These are phyloP conservation scores for Epichloe aotearoae DNA, from an alignment of 2,329 filamentous ascomycete species.

Conservation along the genomic window DNA sequence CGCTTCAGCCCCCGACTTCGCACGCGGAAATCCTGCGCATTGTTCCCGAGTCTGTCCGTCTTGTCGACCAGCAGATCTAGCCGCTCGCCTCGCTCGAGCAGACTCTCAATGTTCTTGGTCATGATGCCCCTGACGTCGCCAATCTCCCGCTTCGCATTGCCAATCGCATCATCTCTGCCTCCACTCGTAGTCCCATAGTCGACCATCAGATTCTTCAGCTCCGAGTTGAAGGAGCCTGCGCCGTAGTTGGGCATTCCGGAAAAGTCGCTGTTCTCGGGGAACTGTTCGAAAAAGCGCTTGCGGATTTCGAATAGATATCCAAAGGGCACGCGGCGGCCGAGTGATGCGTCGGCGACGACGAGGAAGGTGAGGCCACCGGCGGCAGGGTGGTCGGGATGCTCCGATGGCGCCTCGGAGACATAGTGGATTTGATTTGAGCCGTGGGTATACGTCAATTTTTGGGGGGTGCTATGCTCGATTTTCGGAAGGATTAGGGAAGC, in stretches of 20 bases:
- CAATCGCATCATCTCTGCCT: constrained; percentile 67
- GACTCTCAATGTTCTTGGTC: constrained; percentile 86
- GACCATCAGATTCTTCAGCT: constrained; percentile 65
- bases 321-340: constrained; percentile 82
- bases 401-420: constrained; percentile 69
- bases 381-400: constrained; percentile 42
- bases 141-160: constrained; percentile 76
- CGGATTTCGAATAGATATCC: constrained; percentile 86
- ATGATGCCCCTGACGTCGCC: constrained; percentile 87
- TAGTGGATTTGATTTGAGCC: constrained; percentile 91
- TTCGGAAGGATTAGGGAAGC: constrained; percentile 92
- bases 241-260: constrained; percentile 75
- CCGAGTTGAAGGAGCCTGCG: constrained; percentile 71
- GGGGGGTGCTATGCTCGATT: constrained; percentile 69
- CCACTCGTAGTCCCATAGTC: constrained; percentile 70
- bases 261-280: constrained; percentile 58
- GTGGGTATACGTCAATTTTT: constrained; percentile 87
- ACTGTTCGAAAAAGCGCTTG: constrained; percentile 67
- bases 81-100: constrained; percentile 80
- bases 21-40: constrained; percentile 79
- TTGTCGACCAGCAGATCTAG: constrained; percentile 93
- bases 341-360: constrained; percentile 67
- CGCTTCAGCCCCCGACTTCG: constrained; percentile 75
- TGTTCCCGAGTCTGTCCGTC: constrained; percentile 82
- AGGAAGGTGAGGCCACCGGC: constrained; percentile 83